A percentile compares a stretch with the other conserved stretches of the same genome.
Evolutionary conservation across 1,139 yeast genomes (phyloP).

Genomic region (Pichia sp.): DNA sequence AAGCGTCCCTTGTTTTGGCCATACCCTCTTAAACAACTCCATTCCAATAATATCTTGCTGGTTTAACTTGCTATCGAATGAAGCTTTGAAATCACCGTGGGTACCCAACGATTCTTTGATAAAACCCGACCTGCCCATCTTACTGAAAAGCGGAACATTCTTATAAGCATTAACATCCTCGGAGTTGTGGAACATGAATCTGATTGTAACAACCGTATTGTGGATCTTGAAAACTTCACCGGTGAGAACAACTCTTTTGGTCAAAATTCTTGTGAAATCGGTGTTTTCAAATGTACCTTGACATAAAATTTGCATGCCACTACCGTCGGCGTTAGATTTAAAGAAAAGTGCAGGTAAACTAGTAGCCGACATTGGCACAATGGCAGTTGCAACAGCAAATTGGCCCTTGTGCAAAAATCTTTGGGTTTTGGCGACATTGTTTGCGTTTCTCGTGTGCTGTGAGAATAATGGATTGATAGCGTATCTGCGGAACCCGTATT

Average conservation of each 20-base stretch:
- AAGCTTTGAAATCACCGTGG: slow-evolving; percentile 96
- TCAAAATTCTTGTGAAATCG: slow-evolving; percentile 78
- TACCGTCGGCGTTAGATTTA: slow-evolving; percentile 40
- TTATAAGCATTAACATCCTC: slow-evolving; percentile 89
- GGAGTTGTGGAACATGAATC: slow-evolving; percentile 95
- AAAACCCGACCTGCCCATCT: slow-evolving; percentile 87
- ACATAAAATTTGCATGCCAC: slow-evolving; percentile 63
- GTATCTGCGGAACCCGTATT: slow-evolving; percentile 90
- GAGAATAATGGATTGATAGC: slow-evolving; percentile 82
- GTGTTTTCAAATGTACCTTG: slow-evolving; percentile 87
- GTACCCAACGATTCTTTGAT: slow-evolving; percentile 96
- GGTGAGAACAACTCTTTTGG: slow-evolving; percentile 83
- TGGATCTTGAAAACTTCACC: slow-evolving; percentile 96
- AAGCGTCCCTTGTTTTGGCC: slow-evolving; percentile 54
- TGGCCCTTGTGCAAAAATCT: slow-evolving; percentile 80
- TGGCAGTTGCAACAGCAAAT: slow-evolving; percentile 74
- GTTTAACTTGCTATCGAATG: slow-evolving; percentile 83
- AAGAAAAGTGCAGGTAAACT: slow-evolving; percentile 75
- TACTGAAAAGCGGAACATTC: slow-evolving; percentile 88
- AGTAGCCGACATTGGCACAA: slow-evolving; percentile 84
- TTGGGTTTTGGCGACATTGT: slow-evolving; percentile 84
- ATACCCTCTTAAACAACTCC: slow-evolving; percentile 89
- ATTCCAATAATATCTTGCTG: slow-evolving; percentile 93
- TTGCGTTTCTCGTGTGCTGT: slow-evolving; percentile 69
- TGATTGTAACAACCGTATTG: slow-evolving; percentile 82